A percentile compares a stretch with the other conserved stretches of the same genome.
Evolutionary conservation across 1,284 basidiomycete species (phyloP).

Genomic region (Trichosporon sp.): DNA sequence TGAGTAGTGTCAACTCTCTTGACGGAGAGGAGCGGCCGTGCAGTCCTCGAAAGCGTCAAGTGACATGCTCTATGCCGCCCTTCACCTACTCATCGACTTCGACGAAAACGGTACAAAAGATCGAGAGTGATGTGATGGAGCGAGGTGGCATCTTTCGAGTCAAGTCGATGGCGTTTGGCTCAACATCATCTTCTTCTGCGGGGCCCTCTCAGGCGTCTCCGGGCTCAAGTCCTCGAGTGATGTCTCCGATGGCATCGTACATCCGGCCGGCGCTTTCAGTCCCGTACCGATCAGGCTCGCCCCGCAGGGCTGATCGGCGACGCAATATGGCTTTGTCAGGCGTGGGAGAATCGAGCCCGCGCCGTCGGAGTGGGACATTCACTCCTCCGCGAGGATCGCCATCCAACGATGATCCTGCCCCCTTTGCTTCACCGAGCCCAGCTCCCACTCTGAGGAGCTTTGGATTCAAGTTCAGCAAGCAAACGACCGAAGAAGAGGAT

Average conservation of each 20-base stretch:
- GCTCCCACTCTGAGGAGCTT: constrained; percentile 42
- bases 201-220: constrained; percentile 22
- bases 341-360: constrained; percentile 45
- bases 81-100: constrained; percentile 15
- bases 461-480: constrained; percentile 38
- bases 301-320: constrained; percentile 43
- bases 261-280: constrained; percentile 47
- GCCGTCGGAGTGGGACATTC: constrained; percentile 42
- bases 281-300: constrained; percentile 43
- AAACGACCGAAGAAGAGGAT: constrained; percentile 19
- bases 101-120: constrained; percentile 26
- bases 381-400: constrained; percentile 50
- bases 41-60: constrained; percentile 28
- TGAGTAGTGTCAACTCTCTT: background rate
- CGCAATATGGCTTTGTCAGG: constrained; percentile 36
- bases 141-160: constrained; percentile 36
- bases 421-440: constrained; percentile 28
- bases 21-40: background rate
- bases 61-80: constrained; percentile 20
- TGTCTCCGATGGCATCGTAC: constrained; percentile 35
- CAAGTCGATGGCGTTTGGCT: background rate
- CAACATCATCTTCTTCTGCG: background rate
- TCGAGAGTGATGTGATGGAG: constrained; percentile 28
- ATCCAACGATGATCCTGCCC: constrained; percentile 51
- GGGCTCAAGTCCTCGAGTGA: constrained; percentile 13